A percentile compares a stretch with the other conserved stretches of the same genome.
phyloP scores from a whole-genome alignment of 202 grass and related monocot species.

The Schoenoplectus triqueter region DNA sequence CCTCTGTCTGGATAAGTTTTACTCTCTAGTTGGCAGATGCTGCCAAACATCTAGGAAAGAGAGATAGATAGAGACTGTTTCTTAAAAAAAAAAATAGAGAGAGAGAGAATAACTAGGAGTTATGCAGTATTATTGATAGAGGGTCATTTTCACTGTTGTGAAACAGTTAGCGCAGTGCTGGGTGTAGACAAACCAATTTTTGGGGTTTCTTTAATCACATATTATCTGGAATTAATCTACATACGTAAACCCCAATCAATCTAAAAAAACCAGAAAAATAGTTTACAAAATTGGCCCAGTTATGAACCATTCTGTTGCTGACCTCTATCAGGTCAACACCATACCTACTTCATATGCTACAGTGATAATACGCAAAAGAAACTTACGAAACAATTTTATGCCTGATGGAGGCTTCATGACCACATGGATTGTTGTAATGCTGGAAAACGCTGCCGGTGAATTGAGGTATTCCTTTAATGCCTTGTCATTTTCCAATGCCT shows the following conservation, averaged over 20 bases:
- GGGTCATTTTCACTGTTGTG: background rate
- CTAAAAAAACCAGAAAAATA: background rate
- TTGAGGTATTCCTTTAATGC: conserved; percentile 15
- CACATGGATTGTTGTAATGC: conserved; percentile 31
- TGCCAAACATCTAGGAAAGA: too few species aligned
- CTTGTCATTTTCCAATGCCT: conserved; percentile 18
- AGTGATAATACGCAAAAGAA: conserved; percentile 10
- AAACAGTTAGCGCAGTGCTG: background rate
- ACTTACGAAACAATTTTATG: conserved; percentile 35
- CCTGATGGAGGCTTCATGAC: conserved; percentile 29
- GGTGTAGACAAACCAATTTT: background rate
- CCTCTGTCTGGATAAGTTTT: too few species aligned
- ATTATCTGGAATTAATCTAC: background rate
- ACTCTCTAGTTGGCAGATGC: too few species aligned
- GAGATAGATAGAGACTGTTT: too few species aligned
- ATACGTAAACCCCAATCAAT: background rate
- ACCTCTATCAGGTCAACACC: conserved; percentile 6
- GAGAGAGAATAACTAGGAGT: too few species aligned
- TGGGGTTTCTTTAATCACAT: background rate
- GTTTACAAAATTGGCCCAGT: background rate
- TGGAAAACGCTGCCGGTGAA: background rate
- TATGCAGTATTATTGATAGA: background rate
- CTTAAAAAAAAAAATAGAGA: too few species aligned
- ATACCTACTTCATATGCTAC: background rate
- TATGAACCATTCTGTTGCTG: background rate